Conservation (phyloP, 768 basidiomycete genomes). For the Termitomyces sp. region DNA sequence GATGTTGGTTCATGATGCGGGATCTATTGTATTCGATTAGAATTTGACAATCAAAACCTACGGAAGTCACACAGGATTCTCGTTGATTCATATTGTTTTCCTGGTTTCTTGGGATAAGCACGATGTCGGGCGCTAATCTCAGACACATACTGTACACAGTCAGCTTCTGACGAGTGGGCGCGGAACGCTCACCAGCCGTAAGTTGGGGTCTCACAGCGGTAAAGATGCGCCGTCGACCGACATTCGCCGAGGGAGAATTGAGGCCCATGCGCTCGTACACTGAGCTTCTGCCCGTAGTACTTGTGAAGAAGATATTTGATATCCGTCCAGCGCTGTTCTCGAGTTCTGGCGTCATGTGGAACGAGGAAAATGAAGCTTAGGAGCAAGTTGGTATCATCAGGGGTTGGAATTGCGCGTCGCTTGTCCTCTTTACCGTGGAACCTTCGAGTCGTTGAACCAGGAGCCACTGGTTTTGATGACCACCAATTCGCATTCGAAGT, state of each 20-base stretch:
- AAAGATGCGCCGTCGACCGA: background rate
- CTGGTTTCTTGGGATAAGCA: background rate
- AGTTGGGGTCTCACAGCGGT: background rate
- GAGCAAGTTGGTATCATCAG: background rate
- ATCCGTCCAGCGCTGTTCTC: background rate
- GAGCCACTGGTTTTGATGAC: too few relatives aligned
- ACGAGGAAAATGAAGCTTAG: background rate
- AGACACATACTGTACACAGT: too few relatives aligned
- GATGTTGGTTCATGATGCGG: too few relatives aligned
- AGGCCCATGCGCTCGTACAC: background rate
- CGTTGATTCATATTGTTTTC: background rate
- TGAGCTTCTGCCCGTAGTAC: too few relatives aligned
- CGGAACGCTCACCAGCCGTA: background rate
- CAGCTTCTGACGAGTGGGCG: too few relatives aligned
- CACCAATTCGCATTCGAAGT: background rate
- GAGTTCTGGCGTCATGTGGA: background rate
- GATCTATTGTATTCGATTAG: background rate
- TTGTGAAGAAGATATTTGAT: background rate
- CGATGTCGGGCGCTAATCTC: background rate
- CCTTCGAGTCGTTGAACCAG: too few relatives aligned
- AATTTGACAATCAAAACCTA: background rate
- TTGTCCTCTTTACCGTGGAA: background rate
- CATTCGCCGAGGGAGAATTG: background rate
- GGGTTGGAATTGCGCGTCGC: background rate
- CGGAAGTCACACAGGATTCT: background rate